phyloP scores from a whole-genome alignment of 768 basidiomycete genomes.

The Lentinula guzmanii region DNA sequence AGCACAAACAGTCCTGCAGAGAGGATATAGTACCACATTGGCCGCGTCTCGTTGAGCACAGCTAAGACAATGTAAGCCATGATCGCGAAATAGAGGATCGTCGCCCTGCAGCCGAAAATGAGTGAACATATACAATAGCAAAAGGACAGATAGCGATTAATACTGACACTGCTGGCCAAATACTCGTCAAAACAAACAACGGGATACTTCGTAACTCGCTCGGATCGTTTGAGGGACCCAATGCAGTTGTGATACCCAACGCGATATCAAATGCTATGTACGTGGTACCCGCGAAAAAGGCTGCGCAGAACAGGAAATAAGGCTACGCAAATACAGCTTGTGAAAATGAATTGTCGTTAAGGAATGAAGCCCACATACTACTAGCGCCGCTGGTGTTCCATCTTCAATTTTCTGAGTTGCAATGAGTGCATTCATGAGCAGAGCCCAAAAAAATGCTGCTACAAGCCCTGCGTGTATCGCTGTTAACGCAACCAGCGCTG shows the following conservation, averaged over 20 bases:
- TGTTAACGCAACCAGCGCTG: constrained; percentile 59
- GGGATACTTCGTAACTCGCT: constrained; percentile 56
- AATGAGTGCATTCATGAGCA: constrained; percentile 71
- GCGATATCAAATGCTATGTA: constrained; percentile 86
- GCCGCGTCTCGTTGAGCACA: constrained; percentile 72
- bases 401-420: constrained; percentile 92
- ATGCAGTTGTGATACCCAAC: constrained; percentile 54
- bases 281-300: constrained; percentile 64
- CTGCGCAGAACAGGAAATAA: constrained; percentile 45
- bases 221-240: constrained; percentile 57
- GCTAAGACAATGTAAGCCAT: constrained; percentile 79
- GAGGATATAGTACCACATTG: constrained; percentile 73
- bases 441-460: constrained; percentile 71
- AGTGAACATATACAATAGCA: background rate
- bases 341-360: constrained; percentile 1
- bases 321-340: constrained; percentile 41
- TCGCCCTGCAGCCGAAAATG: constrained; percentile 36
- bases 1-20: constrained; percentile 75
- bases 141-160: background rate
- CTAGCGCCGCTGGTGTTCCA: constrained; percentile 63
- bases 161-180: constrained; percentile 76
- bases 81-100: constrained; percentile 60
- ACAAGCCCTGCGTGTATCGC: constrained; percentile 79
- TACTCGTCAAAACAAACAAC: constrained; percentile 73
- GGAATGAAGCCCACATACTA: constrained; percentile 34